Evolutionary conservation across 108 stramenopile genomes (phyloP).

Genomic region (Skeletonema marinoi): DNA sequence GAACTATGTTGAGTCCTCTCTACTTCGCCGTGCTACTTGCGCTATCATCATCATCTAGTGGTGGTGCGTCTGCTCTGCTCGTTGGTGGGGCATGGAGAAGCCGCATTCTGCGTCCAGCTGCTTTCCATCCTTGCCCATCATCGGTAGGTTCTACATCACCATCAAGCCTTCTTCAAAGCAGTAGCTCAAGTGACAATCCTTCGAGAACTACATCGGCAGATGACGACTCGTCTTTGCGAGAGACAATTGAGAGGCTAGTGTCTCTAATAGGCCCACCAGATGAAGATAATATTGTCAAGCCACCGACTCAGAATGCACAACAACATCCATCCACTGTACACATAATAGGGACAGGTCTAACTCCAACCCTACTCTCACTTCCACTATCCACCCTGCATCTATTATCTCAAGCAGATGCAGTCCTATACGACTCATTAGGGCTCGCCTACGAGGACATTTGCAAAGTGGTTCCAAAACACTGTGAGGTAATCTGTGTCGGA

Average conservation of each 20-base stretch:
- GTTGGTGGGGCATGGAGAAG: neutral
- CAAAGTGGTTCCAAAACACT: conserved; percentile 24
- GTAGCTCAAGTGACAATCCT: neutral
- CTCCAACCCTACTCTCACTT: conserved; percentile 32
- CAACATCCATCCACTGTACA: conserved; percentile 18
- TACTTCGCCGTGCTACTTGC: neutral
- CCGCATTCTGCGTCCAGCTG: no score
- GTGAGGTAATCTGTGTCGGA: conserved; percentile 39
- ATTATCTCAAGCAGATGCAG: conserved; percentile 36
- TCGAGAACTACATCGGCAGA: neutral
- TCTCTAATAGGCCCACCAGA: conserved; percentile 6
- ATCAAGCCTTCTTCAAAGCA: neutral
- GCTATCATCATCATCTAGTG: neutral
- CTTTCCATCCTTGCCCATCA: neutral
- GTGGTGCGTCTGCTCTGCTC: neutral
- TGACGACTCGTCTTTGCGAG: neutral
- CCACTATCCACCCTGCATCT: conserved; percentile 26
- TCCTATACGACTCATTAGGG: conserved; percentile 41
- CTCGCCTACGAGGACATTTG: conserved; percentile 35
- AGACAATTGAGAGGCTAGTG: conserved; percentile 7
- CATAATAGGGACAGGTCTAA: conserved; percentile 40
- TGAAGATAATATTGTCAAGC: neutral
- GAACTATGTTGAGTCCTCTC: neutral
- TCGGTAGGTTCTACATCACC: neutral
- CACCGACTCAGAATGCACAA: neutral